Conservation (phyloP, 2,329 filamentous ascomycete genomes). For the Xylaria arbuscula region DNA sequence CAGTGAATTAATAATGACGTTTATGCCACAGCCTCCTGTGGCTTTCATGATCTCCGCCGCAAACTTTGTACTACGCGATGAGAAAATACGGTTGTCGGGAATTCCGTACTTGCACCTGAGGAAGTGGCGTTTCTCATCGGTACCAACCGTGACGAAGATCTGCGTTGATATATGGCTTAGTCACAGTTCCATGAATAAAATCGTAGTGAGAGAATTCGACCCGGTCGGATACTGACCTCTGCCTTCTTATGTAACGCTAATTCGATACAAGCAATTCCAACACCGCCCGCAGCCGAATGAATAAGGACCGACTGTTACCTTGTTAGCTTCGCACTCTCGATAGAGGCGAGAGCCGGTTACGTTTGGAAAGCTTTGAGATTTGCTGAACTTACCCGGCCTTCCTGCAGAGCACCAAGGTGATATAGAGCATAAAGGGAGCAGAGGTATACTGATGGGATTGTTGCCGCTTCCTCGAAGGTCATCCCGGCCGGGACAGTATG, state of each 20-base stretch:
- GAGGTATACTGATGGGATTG: slow-evolving; percentile 49
- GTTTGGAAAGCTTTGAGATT: no score
- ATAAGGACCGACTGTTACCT: slow-evolving; percentile 36
- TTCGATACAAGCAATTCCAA: slow-evolving; percentile 34
- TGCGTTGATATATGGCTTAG: no score
- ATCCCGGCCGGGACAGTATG: slow-evolving; percentile 49
- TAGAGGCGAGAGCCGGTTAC: no score
- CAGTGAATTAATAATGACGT: slow-evolving; percentile 41
- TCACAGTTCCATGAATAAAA: no score
- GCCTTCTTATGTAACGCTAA: slow-evolving; percentile 22
- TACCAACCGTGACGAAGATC: slow-evolving; percentile 41
- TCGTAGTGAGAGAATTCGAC: no score
- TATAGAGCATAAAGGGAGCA: slow-evolving; percentile 50
- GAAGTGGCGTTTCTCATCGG: slow-evolving; percentile 43
- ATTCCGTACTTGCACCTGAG: slow-evolving; percentile 47
- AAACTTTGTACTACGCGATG: slow-evolving; percentile 47
- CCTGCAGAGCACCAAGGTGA: slow-evolving; percentile 40
- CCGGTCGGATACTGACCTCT: slow-evolving; percentile 11
- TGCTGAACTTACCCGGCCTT: no score
- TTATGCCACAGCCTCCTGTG: slow-evolving; percentile 47
- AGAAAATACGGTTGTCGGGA: slow-evolving; percentile 49
- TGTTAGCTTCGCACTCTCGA: no score
- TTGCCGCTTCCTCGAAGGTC: slow-evolving; percentile 50
- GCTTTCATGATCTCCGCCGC: slow-evolving; percentile 37
- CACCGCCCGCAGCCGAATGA: slow-evolving; percentile 36